Evolutionary conservation across 2,329 filamentous ascomycete species (phyloP).

Genomic region (Coniochaeta prunicola): DNA sequence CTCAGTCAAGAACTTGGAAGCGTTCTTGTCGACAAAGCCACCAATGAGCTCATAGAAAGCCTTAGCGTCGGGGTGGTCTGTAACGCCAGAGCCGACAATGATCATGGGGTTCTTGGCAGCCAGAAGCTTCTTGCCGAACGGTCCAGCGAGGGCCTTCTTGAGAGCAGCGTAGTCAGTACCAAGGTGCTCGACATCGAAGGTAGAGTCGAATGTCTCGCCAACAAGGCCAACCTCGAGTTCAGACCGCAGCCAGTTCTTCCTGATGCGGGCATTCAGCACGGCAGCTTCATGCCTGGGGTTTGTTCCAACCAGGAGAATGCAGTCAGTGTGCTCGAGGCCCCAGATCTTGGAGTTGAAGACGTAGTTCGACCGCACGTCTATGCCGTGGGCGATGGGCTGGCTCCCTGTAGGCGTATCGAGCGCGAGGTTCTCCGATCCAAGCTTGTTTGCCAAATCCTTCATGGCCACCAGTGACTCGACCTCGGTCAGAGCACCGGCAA

Average conservation of each 20-base stretch:
- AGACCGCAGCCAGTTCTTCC: slow-evolving; percentile 95
- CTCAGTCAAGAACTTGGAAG: slow-evolving; percentile 74
- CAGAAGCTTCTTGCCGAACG: slow-evolving; percentile 89
- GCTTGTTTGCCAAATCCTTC: slow-evolving; percentile 94
- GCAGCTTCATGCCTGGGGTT: slow-evolving; percentile 95
- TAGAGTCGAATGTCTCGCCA: slow-evolving; percentile 86
- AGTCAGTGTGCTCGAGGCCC: slow-evolving; percentile 90
- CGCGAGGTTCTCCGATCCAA: slow-evolving; percentile 92
- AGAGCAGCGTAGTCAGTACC: slow-evolving; percentile 72
- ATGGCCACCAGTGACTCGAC: slow-evolving; percentile 90
- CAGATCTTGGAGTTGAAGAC: slow-evolving; percentile 93
- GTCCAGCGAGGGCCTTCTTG: slow-evolving; percentile 76
- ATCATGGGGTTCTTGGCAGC: slow-evolving; percentile 92
- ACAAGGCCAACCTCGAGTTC: slow-evolving; percentile 89
- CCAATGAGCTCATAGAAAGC: slow-evolving; percentile 89
- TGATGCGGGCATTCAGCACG: slow-evolving; percentile 89
- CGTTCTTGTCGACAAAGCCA: slow-evolving; percentile 87
- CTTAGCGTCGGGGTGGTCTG: slow-evolving; percentile 86
- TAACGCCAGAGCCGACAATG: slow-evolving; percentile 84
- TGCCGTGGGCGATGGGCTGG: slow-evolving; percentile 79
- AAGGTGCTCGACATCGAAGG: slow-evolving; percentile 90
- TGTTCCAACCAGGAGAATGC: slow-evolving; percentile 85
- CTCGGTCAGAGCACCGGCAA: slow-evolving; percentile 86
- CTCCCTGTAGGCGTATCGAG: slow-evolving; percentile 83
- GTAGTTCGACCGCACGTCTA: slow-evolving; percentile 92